phyloP scores from a whole-genome alignment of 306 rosid genomes.

The Prosopis cineraria region DNA sequence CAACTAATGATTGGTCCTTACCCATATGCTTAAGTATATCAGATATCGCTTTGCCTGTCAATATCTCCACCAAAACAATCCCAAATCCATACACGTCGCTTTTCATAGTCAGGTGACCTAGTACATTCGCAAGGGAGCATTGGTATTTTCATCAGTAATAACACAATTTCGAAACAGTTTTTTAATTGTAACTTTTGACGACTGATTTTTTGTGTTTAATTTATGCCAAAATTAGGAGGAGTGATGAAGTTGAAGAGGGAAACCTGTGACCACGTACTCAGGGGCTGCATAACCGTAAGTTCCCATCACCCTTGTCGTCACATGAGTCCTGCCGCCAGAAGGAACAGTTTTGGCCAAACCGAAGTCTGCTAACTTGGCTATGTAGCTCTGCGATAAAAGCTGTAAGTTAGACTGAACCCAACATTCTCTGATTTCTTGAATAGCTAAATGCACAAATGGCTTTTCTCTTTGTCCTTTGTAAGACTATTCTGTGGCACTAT shows the following conservation, averaged over 20 bases:
- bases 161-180: not conserved
- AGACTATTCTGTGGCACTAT: not conserved
- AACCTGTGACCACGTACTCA: conserved; percentile 66
- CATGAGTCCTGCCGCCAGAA: conserved; percentile 63
- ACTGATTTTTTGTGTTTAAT: not conserved
- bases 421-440: not conserved
- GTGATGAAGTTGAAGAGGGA: conserved; percentile 7
- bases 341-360: conserved; percentile 79
- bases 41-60: conserved; percentile 61
- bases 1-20: conserved; percentile 42
- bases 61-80: conserved; percentile 72
- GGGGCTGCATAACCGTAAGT: conserved; percentile 79
- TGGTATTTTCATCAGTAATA: not conserved
- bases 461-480: not conserved
- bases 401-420: conserved; percentile 13
- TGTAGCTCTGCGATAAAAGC: conserved; percentile 55
- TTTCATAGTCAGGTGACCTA: conserved; percentile 69
- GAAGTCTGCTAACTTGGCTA: conserved; percentile 78
- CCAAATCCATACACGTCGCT: conserved; percentile 91
- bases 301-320: conserved; percentile 51
- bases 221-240: not conserved
- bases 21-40: conserved; percentile 40
- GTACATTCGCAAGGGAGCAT: conserved; percentile 17
- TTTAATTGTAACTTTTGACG: not conserved
- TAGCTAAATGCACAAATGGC: not conserved